Conservation (phyloP, 441 rosid species). For the Theobroma grandiflorum region DNA sequence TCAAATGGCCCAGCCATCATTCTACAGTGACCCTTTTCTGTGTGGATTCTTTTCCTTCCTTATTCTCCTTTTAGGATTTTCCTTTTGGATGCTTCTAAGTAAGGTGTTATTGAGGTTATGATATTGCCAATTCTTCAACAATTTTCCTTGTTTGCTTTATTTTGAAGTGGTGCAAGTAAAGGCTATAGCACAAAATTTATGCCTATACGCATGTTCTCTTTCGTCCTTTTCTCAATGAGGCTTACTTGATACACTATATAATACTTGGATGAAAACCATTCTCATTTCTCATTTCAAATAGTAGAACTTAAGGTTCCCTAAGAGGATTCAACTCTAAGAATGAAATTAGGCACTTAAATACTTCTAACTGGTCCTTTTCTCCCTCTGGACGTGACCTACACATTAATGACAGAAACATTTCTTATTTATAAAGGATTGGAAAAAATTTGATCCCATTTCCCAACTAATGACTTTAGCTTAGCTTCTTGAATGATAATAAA, state of each 20-base stretch:
- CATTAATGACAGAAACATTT: neutral
- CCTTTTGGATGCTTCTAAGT: neutral
- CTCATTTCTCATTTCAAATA: neutral
- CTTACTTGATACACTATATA: too few species aligned
- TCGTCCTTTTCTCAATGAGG: too few species aligned
- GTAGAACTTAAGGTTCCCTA: too few species aligned
- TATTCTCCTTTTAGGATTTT: neutral
- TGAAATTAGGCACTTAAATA: too few species aligned
- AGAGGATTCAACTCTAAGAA: too few species aligned
- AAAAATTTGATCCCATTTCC: neutral
- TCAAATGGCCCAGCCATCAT: constrained; percentile 15
- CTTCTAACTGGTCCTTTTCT: too few species aligned
- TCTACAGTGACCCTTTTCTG: neutral
- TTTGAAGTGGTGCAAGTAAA: too few species aligned
- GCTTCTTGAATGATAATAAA: neutral
- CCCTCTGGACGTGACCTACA: too few species aligned
- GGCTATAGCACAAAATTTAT: neutral
- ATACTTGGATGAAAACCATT: neutral
- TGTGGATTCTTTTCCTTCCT: neutral
- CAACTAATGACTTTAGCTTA: neutral
- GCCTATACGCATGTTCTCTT: too few species aligned
- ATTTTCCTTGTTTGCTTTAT: neutral
- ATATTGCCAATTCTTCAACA: neutral
- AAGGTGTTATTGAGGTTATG: neutral
- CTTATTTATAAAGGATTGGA: neutral